A percentile compares a stretch with the other conserved stretches of the same genome.
Evolutionary conservation across 352 stramenopile species (phyloP).

Genomic region (Globisporangium cystogenes): DNA sequence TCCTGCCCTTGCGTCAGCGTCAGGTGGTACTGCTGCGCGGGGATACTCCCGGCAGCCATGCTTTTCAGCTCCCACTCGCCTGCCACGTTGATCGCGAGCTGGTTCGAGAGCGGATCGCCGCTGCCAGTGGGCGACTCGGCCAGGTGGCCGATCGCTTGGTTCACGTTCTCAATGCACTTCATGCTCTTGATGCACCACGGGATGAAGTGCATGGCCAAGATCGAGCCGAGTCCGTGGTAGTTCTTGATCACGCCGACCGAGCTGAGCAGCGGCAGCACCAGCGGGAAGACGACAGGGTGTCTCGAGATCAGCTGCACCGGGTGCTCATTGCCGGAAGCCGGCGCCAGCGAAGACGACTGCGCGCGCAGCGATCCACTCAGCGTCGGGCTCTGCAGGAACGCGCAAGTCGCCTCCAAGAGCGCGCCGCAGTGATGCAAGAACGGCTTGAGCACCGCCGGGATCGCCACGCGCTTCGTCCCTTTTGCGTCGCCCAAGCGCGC

Average conservation of each 20-base stretch:
- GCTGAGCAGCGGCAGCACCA: slow-evolving; percentile 64
- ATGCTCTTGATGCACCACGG: slow-evolving; percentile 71
- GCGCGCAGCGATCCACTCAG: slow-evolving; percentile 17
- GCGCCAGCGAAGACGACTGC: neutral
- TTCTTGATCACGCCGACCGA: slow-evolving; percentile 56
- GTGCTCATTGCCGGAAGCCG: slow-evolving; percentile 6
- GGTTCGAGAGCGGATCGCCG: slow-evolving; percentile 16
- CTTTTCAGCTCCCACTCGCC: slow-evolving; percentile 87
- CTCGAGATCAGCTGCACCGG: slow-evolving; percentile 29
- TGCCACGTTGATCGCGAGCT: slow-evolving; percentile 57
- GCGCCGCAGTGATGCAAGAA: slow-evolving; percentile 65
- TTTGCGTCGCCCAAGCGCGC: slow-evolving; percentile 19
- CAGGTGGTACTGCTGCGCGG: slow-evolving; percentile 83
- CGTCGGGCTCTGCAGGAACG: slow-evolving; percentile 33
- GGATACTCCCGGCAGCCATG: slow-evolving; percentile 82
- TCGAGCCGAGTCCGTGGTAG: slow-evolving; percentile 62
- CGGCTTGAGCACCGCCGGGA: slow-evolving; percentile 70
- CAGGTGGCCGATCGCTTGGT: slow-evolving; percentile 35
- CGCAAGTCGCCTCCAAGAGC: slow-evolving; percentile 48
- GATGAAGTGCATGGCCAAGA: slow-evolving; percentile 68
- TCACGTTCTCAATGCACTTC: slow-evolving; percentile 62
- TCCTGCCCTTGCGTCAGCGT: slow-evolving; percentile 61
- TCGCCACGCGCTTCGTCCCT: slow-evolving; percentile 27
- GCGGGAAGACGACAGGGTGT: slow-evolving; percentile 49
- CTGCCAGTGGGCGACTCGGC: slow-evolving; percentile 11